Evolutionary conservation across 2,329 filamentous ascomycete species (phyloP).

Genomic region (Penicillium sp.): DNA sequence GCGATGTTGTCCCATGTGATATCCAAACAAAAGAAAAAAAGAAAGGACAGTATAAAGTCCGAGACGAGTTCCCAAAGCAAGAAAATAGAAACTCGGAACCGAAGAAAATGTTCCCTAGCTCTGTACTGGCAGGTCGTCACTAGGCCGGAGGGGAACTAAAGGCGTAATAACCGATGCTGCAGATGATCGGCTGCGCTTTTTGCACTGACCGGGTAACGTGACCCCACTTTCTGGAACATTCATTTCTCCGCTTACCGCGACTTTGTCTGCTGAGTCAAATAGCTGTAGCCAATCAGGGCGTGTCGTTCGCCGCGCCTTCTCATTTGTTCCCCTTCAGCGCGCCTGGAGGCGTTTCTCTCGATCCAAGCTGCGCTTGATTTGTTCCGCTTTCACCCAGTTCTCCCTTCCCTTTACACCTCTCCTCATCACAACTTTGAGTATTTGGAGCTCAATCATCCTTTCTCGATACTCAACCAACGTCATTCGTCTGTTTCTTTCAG

Average conservation of each 20-base stretch:
- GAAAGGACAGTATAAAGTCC: background rate
- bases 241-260: slow-evolving; percentile 19
- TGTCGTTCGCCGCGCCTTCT: slow-evolving; percentile 27
- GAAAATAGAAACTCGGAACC: background rate
- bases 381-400: slow-evolving; percentile 7
- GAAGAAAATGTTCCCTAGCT: background rate
- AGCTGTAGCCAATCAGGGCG: slow-evolving; percentile 35
- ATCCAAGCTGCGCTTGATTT: slow-evolving; percentile 8
- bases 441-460: background rate
- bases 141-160: slow-evolving; percentile 10
- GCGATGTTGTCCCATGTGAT: slow-evolving; percentile 1
- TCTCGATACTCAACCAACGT: background rate
- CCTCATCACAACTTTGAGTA: background rate
- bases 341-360: slow-evolving; percentile 23
- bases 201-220: slow-evolving; percentile 38
- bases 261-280: slow-evolving; percentile 25
- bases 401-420: background rate
- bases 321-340: slow-evolving; percentile 29
- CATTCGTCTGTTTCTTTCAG: background rate
- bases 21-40: slow-evolving; percentile 7
- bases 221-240: slow-evolving; percentile 33
- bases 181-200: slow-evolving; percentile 28
- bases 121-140: slow-evolving; percentile 1
- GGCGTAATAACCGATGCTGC: slow-evolving; percentile 17
- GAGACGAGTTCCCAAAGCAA: background rate